Evolutionary conservation across 1,139 yeast genomes (phyloP), one percentile per base, ranked within the genome.

Genomic region (Pichia sp.): DNA sequence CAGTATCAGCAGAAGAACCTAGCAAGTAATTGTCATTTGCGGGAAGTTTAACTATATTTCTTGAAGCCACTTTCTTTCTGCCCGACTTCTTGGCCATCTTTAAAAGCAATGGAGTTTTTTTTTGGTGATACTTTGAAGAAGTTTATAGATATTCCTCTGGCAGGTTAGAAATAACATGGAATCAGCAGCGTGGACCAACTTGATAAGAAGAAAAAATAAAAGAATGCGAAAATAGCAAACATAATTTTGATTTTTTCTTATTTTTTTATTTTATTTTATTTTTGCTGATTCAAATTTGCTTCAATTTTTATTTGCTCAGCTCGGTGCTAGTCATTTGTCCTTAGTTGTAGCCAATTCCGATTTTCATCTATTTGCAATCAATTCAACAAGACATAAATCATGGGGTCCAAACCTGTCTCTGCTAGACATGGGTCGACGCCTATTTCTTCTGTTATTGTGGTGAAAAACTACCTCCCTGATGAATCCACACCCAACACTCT

Each of bases 391-490:
- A 36, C 25, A 19, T n/a, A 14, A 36, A 36, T 3, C n/a, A 36
- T 36, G 41, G 41, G 25, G 41, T 36, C 41, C 25, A 36, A 36
- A 3, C 25, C 22, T 19, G 14, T 25, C 41, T 5, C 25, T 36
- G 22, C 14, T 19, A 11, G 25, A 19, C 16, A 36, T 14, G 18
- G 18, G 9, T 14, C 28, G 3, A 27, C 16, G 16, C 28, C 51
- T 3, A 60, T 78, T 16, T 80, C 76, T 56, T 75, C 81, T 0
- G 84, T 77, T 22, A 73, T 76, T 30, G 83, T 79, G 9, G 67
- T 77, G 9, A 76, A 77, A 59, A 45, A 48, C 28, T 81, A 76
- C 53, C 76, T 75, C 60, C 77, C 76, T 7, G 77, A 77, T 3
- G 63, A 61, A 1, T 71, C 76, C 4, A 74, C 73, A 46, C 70